phyloP scores from a whole-genome alignment of 2,329 filamentous ascomycete species.

The Aspergillus tanneri region DNA sequence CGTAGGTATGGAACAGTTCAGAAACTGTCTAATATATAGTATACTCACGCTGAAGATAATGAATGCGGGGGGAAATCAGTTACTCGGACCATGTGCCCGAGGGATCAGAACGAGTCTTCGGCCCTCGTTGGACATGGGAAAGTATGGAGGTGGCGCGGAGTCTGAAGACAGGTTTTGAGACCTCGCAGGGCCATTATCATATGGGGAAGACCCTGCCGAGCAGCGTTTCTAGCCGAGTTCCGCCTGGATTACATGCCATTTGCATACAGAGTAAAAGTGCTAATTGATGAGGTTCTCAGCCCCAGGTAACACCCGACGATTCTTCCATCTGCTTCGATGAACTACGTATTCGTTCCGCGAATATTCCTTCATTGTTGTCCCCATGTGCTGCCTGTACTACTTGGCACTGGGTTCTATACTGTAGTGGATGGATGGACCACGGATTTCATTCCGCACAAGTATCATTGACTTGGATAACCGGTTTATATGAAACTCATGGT shows the following conservation, averaged over 20 bases:
- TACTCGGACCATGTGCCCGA: constrained; percentile 11
- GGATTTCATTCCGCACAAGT: background rate
- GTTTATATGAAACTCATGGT: too few species aligned
- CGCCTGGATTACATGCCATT: constrained; percentile 17
- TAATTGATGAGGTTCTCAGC: too few species aligned
- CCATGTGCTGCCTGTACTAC: background rate
- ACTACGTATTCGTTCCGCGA: background rate
- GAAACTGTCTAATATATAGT: too few species aligned
- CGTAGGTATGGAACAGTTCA: too few species aligned
- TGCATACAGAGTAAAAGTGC: background rate
- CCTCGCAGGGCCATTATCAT: constrained; percentile 5
- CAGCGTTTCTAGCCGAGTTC: constrained; percentile 25
- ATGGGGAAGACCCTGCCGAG: constrained; percentile 25
- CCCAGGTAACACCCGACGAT: background rate
- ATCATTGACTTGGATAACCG: too few species aligned
- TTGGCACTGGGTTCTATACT: background rate
- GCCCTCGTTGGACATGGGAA: constrained; percentile 12
- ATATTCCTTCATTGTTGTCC: background rate
- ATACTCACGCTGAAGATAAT: too few species aligned
- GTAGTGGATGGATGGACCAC: background rate
- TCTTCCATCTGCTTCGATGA: background rate
- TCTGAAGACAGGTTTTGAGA: constrained; percentile 8
- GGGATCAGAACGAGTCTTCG: constrained; percentile 23
- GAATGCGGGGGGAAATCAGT: constrained; percentile 12
- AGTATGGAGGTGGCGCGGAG: constrained; percentile 16